Conservation (phyloP, 129 eudicot genomes). For the Centrapalus pauciflorus region DNA sequence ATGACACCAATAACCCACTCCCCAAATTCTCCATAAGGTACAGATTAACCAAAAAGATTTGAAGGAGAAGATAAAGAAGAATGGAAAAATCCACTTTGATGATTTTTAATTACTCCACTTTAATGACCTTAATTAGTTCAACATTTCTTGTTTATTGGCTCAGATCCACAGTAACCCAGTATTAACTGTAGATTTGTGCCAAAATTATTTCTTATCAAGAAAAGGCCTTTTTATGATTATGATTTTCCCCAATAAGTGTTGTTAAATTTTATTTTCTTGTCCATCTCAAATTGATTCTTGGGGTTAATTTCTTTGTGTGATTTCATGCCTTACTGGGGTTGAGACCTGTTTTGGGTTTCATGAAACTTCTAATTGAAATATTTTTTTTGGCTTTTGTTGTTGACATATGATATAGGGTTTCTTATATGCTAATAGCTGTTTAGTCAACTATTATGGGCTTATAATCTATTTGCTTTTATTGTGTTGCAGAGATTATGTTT, state of each 20-base stretch:
- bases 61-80: no score
- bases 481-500: conserved; percentile 56
- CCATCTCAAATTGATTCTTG: no score
- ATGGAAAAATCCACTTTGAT: neutral
- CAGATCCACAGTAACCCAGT: conserved; percentile 23
- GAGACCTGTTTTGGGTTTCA: neutral
- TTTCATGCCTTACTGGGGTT: conserved; percentile 18
- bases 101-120: neutral
- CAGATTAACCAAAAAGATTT: neutral
- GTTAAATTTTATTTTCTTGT: neutral
- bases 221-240: neutral
- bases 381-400: neutral
- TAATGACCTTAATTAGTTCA: neutral
- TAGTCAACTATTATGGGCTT: neutral
- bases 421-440: neutral
- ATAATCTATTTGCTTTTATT: conserved; percentile 11
- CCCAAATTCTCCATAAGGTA: conserved; percentile 68
- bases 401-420: conserved; percentile 20
- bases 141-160: conserved; percentile 16
- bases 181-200: neutral
- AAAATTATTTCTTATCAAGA: neutral
- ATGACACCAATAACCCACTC: conserved; percentile 23
- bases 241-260: no score
- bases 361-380: no score
- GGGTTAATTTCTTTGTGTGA: conserved; percentile 15